These are phyloP conservation scores for Corymbia maculata DNA, from an alignment of 345 rosid species.

Conservation along the genomic window DNA sequence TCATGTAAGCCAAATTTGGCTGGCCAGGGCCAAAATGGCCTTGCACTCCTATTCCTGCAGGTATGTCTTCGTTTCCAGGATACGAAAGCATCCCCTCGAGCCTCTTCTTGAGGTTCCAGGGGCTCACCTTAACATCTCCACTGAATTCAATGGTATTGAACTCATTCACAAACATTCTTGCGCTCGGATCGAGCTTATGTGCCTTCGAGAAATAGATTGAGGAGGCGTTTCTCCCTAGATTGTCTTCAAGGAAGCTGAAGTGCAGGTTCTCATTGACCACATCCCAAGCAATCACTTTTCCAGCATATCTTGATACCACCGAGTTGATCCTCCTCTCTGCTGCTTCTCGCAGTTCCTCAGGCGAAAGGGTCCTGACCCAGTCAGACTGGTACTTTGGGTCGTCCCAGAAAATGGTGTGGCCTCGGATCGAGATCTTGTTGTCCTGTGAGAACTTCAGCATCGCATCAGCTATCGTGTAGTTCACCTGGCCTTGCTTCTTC, in stretches of 20 bases:
- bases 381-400: constrained; percentile 43
- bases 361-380: constrained; percentile 52
- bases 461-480: constrained; percentile 56
- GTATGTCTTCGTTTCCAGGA: constrained; percentile 30
- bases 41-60: constrained; percentile 60
- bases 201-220: constrained; percentile 29
- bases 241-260: constrained; percentile 63
- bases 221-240: constrained; percentile 54
- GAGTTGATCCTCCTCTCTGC: constrained; percentile 49
- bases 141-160: constrained; percentile 52
- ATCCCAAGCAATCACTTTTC: constrained; percentile 75
- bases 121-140: constrained; percentile 13
- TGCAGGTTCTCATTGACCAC: constrained; percentile 80
- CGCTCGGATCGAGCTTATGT: constrained; percentile 32
- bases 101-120: constrained; percentile 26
- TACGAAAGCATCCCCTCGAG: constrained; percentile 39
- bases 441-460: constrained; percentile 45
- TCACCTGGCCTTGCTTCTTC: constrained; percentile 39
- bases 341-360: constrained; percentile 23
- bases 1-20: constrained; percentile 67
- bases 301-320: constrained; percentile 54
- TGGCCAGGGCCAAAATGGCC: constrained; percentile 50
- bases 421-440: constrained; percentile 47
- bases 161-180: constrained; percentile 66
- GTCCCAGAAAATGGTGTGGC: constrained; percentile 87